A percentile compares a stretch with the other conserved stretches of the same genome.
phyloP scores from a whole-genome alignment of 108 stramenopile species.

The Pseudonitzschia multistriata region DNA sequence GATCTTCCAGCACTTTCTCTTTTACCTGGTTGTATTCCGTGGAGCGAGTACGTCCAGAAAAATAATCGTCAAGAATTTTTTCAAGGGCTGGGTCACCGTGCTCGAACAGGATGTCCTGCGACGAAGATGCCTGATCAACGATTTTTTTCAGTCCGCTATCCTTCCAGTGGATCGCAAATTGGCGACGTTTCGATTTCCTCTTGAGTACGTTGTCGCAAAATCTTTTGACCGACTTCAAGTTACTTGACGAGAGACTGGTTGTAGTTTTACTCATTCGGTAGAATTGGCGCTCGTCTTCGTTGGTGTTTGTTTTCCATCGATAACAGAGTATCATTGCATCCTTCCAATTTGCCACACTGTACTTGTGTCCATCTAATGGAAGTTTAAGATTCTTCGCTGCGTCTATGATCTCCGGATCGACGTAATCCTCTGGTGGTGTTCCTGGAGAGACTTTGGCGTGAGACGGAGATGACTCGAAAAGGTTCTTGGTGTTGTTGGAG shows the following conservation, averaged over 20 bases:
- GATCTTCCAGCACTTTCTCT: slow-evolving; percentile 1
- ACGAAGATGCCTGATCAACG: not conserved
- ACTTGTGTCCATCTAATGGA: not conserved
- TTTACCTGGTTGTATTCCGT: slow-evolving; percentile 1
- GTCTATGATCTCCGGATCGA: not conserved
- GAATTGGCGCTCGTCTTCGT: slow-evolving; percentile 9
- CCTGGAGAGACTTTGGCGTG: not conserved
- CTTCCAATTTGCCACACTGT: not conserved
- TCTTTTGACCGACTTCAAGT: slow-evolving; percentile 3
- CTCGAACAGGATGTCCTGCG: not conserved
- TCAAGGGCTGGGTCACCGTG: not conserved
- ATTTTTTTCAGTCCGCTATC: slow-evolving; percentile 6
- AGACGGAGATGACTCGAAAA: not conserved
- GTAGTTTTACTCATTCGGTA: not conserved
- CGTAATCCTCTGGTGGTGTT: not conserved
- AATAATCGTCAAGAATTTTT: not conserved
- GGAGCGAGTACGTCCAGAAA: not conserved
- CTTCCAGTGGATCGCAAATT: slow-evolving; percentile 15
- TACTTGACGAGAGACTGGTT: not conserved
- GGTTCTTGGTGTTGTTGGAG: not conserved
- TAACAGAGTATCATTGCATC: not conserved
- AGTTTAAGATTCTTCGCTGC: not conserved
- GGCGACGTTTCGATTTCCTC: not conserved
- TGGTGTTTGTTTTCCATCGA: slow-evolving; percentile 7
- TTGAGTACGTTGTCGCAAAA: slow-evolving; percentile 4